Evolutionary conservation across 1,139 yeast genomes (phyloP).

Genomic region (Yarrowia galli): DNA sequence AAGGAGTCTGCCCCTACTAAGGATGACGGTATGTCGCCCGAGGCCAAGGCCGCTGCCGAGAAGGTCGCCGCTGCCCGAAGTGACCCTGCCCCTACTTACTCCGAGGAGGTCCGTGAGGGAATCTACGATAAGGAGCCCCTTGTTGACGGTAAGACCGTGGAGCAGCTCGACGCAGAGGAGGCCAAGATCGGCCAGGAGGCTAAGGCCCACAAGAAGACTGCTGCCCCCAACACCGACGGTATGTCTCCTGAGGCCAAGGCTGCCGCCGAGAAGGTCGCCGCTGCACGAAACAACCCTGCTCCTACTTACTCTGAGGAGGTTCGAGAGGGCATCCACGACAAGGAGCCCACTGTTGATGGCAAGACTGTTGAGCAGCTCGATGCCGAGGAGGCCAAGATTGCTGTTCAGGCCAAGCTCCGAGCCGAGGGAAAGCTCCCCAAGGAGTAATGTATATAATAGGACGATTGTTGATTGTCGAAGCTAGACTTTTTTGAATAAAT

Average conservation of each 20-base stretch:
- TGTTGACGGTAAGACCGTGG: conserved; percentile 28
- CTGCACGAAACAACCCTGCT: conserved; percentile 9
- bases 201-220: not conserved
- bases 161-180: conserved; percentile 26
- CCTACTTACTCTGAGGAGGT: conserved; percentile 30
- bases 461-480: conserved; percentile 6
- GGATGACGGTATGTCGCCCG: conserved; percentile 3
- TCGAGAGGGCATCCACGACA: conserved; percentile 4
- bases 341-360: conserved; percentile 35
- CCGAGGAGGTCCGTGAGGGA: conserved; percentile 23
- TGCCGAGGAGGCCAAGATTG: conserved; percentile 29
- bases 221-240: not conserved
- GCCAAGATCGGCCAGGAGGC: not conserved
- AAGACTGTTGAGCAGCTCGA: conserved; percentile 23
- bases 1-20: not conserved
- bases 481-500: conserved; percentile 21
- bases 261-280: conserved; percentile 32
- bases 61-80: conserved; percentile 26
- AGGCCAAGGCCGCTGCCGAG: conserved; percentile 36
- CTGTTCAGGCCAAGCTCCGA: conserved; percentile 15
- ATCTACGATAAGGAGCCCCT: conserved; percentile 23
- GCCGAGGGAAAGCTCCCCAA: conserved; percentile 26
- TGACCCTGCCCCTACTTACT: conserved; percentile 25
- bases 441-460: conserved; percentile 35
- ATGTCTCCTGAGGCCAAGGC: conserved; percentile 25